phyloP scores from a whole-genome alignment of 345 rosid species.

The Boechera stricta region DNA sequence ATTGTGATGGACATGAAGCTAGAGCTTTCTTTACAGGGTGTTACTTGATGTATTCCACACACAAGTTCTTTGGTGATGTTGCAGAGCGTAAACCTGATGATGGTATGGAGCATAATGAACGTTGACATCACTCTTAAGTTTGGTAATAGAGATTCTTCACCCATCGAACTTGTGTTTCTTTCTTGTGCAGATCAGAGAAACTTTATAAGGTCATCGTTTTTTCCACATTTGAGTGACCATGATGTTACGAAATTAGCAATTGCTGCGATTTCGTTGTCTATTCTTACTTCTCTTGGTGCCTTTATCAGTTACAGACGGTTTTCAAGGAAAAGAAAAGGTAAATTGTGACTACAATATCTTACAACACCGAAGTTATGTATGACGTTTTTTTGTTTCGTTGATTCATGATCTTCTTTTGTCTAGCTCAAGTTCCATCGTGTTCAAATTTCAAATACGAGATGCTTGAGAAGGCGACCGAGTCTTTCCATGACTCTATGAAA shows the following conservation, averaged over 20 bases:
- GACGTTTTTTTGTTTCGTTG: conserved; percentile 9
- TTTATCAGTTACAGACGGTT: conserved; percentile 53
- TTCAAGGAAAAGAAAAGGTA: conserved; percentile 48
- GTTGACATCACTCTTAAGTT: neutral
- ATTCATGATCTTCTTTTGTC: conserved; percentile 7
- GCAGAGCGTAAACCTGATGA: conserved; percentile 8
- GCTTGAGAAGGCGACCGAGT: conserved; percentile 73
- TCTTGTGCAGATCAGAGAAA: conserved; percentile 30
- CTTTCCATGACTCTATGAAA: conserved; percentile 63
- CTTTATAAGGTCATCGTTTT: conserved; percentile 1
- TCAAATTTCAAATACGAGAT: conserved; percentile 64
- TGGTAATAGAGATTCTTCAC: neutral
- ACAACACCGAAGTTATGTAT: neutral
- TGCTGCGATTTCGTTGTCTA: conserved; percentile 29
- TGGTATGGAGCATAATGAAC: conserved; percentile 9
- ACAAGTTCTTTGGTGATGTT: conserved; percentile 47
- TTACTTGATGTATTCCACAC: conserved; percentile 60
- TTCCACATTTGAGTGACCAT: conserved; percentile 22
- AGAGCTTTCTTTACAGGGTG: conserved; percentile 72
- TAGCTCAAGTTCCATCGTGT: conserved; percentile 42
- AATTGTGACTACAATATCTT: neutral
- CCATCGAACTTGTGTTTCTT: conserved; percentile 11
- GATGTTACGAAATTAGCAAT: conserved; percentile 29
- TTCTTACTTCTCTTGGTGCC: conserved; percentile 54
- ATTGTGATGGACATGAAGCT: conserved; percentile 59